phyloP scores from a whole-genome alignment of 305 asterid genomes.

The Fraxinus ornus region DNA sequence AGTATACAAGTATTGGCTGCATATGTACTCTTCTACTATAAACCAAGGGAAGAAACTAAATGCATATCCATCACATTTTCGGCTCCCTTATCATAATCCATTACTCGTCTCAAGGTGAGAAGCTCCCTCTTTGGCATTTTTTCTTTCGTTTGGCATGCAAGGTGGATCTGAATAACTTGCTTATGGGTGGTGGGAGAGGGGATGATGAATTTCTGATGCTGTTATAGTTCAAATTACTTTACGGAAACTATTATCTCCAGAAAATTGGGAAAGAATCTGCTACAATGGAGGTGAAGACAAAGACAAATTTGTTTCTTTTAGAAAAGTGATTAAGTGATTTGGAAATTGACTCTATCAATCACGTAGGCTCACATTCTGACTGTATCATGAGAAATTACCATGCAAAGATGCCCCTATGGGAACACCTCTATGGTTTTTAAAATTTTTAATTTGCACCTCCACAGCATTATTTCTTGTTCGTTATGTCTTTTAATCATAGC shows the following conservation, averaged over 20 bases:
- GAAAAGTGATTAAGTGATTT: not conserved
- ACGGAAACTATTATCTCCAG: not conserved
- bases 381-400: slow-evolving; percentile 2
- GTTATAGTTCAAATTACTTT: not conserved
- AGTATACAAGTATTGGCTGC: not conserved
- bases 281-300: not conserved
- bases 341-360: not conserved
- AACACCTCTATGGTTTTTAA: not conserved
- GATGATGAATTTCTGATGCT: not conserved
- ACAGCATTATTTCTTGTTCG: not conserved
- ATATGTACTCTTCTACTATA: slow-evolving; percentile 4
- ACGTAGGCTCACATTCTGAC: not conserved
- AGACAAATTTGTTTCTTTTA: not conserved
- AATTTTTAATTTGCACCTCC: not conserved
- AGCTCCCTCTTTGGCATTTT: not conserved
- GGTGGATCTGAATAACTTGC: slow-evolving; percentile 2
- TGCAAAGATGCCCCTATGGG: not conserved
- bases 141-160: not conserved
- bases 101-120: not conserved
- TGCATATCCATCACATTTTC: not conserved
- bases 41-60: not conserved
- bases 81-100: not conserved
- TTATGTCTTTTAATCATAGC: not conserved
- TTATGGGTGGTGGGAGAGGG: not conserved
- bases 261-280: not conserved